These are phyloP conservation scores for Globisporangium emineosum DNA, from an alignment of 352 stramenopile species.

Conservation along the genomic window DNA sequence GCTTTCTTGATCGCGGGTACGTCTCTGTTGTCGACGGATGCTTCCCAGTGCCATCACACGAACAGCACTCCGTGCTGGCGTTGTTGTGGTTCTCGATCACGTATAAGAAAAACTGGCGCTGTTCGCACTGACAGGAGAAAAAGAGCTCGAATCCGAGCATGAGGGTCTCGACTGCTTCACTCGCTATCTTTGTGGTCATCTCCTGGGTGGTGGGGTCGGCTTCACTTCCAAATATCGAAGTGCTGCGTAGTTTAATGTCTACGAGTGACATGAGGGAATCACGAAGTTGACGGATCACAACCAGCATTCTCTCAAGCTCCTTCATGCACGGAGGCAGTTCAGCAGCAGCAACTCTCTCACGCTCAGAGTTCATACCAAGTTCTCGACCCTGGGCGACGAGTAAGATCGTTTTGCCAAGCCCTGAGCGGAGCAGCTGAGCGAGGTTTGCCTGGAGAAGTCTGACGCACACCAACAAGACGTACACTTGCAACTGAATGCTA, in stretches of 20 bases:
- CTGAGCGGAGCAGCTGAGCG: constrained; percentile 56
- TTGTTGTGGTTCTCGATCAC: constrained; percentile 19
- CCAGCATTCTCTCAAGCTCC: constrained; percentile 11
- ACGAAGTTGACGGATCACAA: constrained; percentile 18
- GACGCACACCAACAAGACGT: constrained; percentile 64
- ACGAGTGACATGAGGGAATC: constrained; percentile 30
- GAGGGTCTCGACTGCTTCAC: constrained; percentile 53
- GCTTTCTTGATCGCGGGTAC: constrained; percentile 25
- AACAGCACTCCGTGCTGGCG: background rate
- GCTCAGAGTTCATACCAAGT: background rate
- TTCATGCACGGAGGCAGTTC: background rate
- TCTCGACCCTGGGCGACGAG: constrained; percentile 8
- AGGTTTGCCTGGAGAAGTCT: constrained; percentile 80
- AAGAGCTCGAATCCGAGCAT: constrained; percentile 88
- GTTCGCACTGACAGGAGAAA: constrained; percentile 73
- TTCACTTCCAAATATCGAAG: constrained; percentile 4
- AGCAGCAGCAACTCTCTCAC: background rate
- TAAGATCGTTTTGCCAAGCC: constrained; percentile 39
- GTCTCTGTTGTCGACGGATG: constrained; percentile 2
- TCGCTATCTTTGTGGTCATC: constrained; percentile 24
- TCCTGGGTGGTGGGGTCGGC: constrained; percentile 11
- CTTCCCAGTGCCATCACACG: background rate
- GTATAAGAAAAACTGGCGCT: constrained; percentile 57
- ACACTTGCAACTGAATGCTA: constrained; percentile 37
- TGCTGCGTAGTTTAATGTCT: constrained; percentile 24